Evolutionary conservation across 495 filamentous ascomycete genomes (phyloP).

Genomic region (Penicillium roqueforti): DNA sequence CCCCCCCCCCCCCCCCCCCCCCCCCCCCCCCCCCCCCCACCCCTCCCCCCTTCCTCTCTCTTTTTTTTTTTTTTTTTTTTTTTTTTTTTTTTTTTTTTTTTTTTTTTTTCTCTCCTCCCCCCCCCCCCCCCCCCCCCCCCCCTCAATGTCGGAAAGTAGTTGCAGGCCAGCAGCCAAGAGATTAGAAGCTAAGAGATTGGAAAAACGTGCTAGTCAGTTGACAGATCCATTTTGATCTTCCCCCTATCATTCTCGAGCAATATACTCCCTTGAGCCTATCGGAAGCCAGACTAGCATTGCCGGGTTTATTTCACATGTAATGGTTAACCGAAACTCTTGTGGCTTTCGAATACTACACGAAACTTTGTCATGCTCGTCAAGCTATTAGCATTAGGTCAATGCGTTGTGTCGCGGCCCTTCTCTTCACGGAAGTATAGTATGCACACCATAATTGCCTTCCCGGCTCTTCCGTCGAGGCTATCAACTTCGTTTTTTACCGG

Average conservation of each 20-base stretch:
- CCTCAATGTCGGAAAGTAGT: slow-evolving; percentile 22
- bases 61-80: no score
- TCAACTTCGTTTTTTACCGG: slow-evolving; percentile 9
- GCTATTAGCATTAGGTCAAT: slow-evolving; percentile 21
- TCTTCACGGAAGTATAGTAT: slow-evolving; percentile 14
- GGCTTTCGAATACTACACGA: not conserved
- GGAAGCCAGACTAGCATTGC: slow-evolving; percentile 5
- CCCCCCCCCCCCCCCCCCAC: no score
- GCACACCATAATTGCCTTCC: slow-evolving; percentile 29
- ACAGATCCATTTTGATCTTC: slow-evolving; percentile 12
- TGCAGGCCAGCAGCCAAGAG: not conserved
- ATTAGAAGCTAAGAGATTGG: not conserved
- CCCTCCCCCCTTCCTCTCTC: no score
- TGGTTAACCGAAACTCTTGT: slow-evolving; percentile 5
- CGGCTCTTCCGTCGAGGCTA: slow-evolving; percentile 16
- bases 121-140: no score
- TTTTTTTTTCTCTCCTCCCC: no score
- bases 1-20: no score
- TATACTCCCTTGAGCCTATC: slow-evolving; percentile 16
- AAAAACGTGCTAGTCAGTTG: slow-evolving; percentile 6
- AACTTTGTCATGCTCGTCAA: slow-evolving; percentile 18
- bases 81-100: no score
- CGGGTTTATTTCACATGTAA: not conserved
- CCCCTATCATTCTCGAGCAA: not conserved
- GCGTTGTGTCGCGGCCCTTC: slow-evolving; percentile 20